A percentile compares a stretch with the other conserved stretches of the same genome.
These are phyloP conservation scores for Jamesozyma rosinii DNA, from an alignment of 805 yeast genomes.

Conservation along the genomic window DNA sequence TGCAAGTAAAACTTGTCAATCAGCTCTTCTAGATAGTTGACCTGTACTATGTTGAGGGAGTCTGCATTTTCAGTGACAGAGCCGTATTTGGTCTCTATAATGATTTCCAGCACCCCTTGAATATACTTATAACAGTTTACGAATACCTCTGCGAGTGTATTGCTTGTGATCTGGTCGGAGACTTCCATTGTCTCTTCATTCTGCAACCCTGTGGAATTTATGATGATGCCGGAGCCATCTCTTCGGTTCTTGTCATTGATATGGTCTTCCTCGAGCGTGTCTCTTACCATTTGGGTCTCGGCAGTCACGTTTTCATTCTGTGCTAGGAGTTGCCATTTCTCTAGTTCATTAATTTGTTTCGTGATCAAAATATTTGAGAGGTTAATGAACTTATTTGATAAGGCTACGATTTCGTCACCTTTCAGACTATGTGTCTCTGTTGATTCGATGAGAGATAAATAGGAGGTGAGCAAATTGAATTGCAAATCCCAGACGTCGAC, in stretches of 20 bases:
- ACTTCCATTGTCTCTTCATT: conserved; percentile 20
- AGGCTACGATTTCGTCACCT: conserved; percentile 13
- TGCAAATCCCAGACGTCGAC: conserved; percentile 29
- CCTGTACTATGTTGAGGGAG: conserved; percentile 13
- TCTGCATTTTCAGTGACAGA: not conserved
- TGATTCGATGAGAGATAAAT: conserved; percentile 20
- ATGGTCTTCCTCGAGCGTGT: conserved; percentile 4
- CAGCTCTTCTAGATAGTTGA: conserved; percentile 16
- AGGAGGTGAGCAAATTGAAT: conserved; percentile 25
- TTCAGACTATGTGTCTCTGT: conserved; percentile 4
- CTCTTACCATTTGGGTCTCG: not conserved
- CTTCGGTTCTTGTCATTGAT: not conserved
- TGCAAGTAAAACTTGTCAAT: conserved; percentile 12
- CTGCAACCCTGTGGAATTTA: not conserved
- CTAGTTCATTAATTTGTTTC: conserved; percentile 16
- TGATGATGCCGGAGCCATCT: conserved; percentile 15
- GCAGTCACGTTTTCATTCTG: not conserved
- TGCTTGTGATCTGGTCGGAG: conserved; percentile 21
- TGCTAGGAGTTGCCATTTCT: conserved; percentile 1
- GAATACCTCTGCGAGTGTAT: conserved; percentile 19
- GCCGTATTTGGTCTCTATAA: conserved; percentile 8
- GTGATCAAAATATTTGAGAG: conserved; percentile 12
- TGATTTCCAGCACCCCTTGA: conserved; percentile 15
- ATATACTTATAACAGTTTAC: conserved; percentile 15
- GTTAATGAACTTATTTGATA: conserved; percentile 12